Percentiles rank a stretch among this genome's conserved stretches.
phyloP scores from a whole-genome alignment of 805 yeast genomes.

The Starmerella scarabaei region DNA sequence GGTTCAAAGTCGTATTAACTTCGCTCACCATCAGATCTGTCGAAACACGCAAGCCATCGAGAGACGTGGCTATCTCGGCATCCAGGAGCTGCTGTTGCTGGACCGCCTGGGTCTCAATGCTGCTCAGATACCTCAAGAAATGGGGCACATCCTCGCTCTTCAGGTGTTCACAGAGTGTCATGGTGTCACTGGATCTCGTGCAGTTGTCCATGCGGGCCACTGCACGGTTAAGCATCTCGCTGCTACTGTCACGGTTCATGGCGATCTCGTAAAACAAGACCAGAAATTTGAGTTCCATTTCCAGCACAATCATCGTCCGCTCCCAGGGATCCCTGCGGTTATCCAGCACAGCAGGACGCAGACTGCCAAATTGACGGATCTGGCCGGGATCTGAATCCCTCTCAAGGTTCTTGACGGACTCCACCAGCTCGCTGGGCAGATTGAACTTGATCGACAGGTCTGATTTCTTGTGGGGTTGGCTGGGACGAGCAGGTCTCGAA shows the following conservation, averaged over 20 bases:
- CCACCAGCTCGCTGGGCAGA: background rate
- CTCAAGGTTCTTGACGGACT: background rate
- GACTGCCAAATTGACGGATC: constrained; percentile 9
- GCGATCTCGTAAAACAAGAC: constrained; percentile 16
- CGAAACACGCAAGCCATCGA: constrained; percentile 18
- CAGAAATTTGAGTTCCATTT: constrained; percentile 18
- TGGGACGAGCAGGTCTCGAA: background rate
- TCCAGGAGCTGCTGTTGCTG: constrained; percentile 17
- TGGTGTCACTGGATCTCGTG: background rate
- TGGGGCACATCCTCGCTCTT: constrained; percentile 14
- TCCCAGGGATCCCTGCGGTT: constrained; percentile 12
- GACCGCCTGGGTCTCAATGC: constrained; percentile 15
- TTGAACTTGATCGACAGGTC: background rate
- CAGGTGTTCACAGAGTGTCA: constrained; percentile 9
- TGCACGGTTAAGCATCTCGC: background rate
- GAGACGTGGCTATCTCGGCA: constrained; percentile 14
- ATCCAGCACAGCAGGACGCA: constrained; percentile 3
- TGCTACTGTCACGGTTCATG: constrained; percentile 11
- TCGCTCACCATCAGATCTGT: constrained; percentile 23
- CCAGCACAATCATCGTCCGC: constrained; percentile 3
- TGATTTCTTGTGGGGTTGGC: background rate
- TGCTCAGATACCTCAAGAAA: constrained; percentile 15
- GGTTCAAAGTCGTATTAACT: constrained; percentile 22
- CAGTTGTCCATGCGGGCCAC: background rate
- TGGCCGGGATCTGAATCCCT: background rate